phyloP scores from a whole-genome alignment of 441 rosid species.

The Adansonia grandidieri region DNA sequence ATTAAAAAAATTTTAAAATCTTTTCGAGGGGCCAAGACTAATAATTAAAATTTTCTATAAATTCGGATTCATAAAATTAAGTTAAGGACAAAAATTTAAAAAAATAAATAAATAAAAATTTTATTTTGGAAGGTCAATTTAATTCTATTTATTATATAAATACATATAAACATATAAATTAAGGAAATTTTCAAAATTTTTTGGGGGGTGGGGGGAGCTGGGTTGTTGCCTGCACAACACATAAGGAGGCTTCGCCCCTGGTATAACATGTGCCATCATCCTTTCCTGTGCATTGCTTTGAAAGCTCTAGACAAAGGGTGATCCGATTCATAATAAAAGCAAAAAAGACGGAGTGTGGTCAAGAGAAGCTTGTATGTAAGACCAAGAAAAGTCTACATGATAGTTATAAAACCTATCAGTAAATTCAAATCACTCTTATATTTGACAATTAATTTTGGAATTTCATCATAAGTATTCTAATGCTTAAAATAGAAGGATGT shows the following conservation, averaged over 20 bases:
- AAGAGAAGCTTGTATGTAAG: conserved; percentile 7
- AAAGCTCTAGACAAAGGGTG: not conserved
- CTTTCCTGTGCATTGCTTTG: not conserved
- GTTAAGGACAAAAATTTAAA: too few species aligned
- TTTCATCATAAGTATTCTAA: not conserved
- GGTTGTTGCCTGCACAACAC: too few species aligned
- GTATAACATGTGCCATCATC: not conserved
- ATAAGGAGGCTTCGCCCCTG: not conserved
- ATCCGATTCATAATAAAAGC: not conserved
- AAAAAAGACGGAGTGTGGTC: not conserved
- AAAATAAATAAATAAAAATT: too few species aligned
- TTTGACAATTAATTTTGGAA: conserved; percentile 1
- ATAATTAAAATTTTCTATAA: too few species aligned
- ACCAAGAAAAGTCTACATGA: conserved; percentile 1
- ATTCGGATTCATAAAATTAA: too few species aligned
- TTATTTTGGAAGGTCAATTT: too few species aligned
- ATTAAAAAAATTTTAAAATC: too few species aligned
- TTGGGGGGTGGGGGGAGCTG: too few species aligned
- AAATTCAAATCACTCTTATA: not conserved
- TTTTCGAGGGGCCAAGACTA: too few species aligned
- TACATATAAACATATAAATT: too few species aligned
- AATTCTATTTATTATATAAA: too few species aligned
- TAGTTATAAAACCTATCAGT: conserved; percentile 3
- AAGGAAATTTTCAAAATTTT: too few species aligned
- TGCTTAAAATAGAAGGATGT: not conserved